Base-by-base conservation (phyloP, 345 rosid species). In the Brassica juncea region DNA sequence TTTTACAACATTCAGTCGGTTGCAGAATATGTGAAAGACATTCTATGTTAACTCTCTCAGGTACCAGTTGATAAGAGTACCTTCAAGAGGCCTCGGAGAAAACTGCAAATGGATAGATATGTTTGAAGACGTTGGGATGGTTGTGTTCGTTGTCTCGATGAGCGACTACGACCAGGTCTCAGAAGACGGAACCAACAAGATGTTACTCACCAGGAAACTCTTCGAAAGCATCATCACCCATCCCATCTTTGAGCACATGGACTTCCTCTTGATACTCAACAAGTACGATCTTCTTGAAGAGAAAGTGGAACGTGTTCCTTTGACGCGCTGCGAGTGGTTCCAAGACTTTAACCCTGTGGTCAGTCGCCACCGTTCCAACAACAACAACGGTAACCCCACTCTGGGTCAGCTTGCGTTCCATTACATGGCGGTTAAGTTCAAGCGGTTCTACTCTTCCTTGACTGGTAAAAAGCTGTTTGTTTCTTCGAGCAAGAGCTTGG, bases 61-160 rank as follows among this genome's bases (percentile, higher is more conserved):
- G 88, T 95, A 93, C 85, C 98, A 95, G 84, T 85, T 95, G 77
- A 92, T 95, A 28, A 87, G 99, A 80, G 88, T 93, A 32, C 94
- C 88, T 7, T 87, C 97, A 0, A 85, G 93, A 77, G 97, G 99
- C 72, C 88, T 91, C 2, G 96, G 97, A 6, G 99, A 90, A 80
- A 93, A 90, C 84, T 95, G 97, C 85, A 91, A 92, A 75, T 95
- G 98, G 98, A 88, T 95, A 14, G 97, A 95, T 82, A 93, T 93
- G 98, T 96, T 96, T 63, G 99, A 96, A 86, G 99, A 96, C 68
- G 86, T 93, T 27, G 98, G 99, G 47, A 87, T 96, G 85, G 91
- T 93, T 82, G 85, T 90, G 49, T 96, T 96, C 71, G 90, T 94
- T 70, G 94, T 93, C 35, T 11, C 92, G 14, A 80, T 96, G 88